A percentile compares a stretch with the other conserved stretches of the same genome.
phyloP scores from a whole-genome alignment of 352 stramenopile genomes.

The Globisporangium paddicum region DNA sequence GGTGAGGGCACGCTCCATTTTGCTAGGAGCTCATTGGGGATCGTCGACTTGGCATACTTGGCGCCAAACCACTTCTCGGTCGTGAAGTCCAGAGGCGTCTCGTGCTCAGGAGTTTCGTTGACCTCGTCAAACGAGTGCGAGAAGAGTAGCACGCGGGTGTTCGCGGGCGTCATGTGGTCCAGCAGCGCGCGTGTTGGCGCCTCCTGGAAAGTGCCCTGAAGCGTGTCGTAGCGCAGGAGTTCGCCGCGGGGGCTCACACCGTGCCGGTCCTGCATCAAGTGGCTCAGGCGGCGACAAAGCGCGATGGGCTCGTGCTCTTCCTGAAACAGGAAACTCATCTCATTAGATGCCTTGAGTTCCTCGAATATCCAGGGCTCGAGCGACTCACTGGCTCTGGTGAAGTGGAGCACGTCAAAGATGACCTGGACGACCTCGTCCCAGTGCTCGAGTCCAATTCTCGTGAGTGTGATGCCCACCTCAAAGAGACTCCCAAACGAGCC shows the following conservation, averaged over 20 bases:
- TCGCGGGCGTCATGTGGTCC: conserved; percentile 35
- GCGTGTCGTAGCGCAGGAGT: conserved; percentile 49
- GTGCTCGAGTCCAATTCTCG: conserved; percentile 27
- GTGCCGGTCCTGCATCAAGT: conserved; percentile 50
- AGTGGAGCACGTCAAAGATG: conserved; percentile 40
- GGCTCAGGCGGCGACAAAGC: conserved; percentile 42
- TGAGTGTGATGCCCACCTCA: conserved; percentile 50
- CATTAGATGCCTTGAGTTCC: conserved; percentile 35
- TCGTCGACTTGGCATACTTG: conserved; percentile 37
- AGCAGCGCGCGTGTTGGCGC: conserved; percentile 25
- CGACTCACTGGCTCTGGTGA: conserved; percentile 3
- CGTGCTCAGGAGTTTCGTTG: conserved; percentile 1
- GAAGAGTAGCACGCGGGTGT: conserved; percentile 54
- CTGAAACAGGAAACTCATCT: conserved; percentile 63
- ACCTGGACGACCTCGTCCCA: conserved; percentile 42
- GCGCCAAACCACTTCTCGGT: conserved; percentile 60
- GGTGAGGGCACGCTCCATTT: conserved; percentile 16
- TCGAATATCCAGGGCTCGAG: conserved; percentile 53
- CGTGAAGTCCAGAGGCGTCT: conserved; percentile 1
- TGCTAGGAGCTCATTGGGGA: conserved; percentile 21
- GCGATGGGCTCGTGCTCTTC: conserved; percentile 37
- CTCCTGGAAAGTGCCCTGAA: conserved; percentile 46
- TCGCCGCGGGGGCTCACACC: conserved; percentile 29
- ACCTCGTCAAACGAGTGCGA: conserved; percentile 37
- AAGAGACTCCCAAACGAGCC: conserved; percentile 57